Percentiles rank a stretch among this genome's conserved stretches.
Evolutionary conservation across 768 basidiomycete genomes (phyloP).

Genomic region (Calocera viscosa): DNA sequence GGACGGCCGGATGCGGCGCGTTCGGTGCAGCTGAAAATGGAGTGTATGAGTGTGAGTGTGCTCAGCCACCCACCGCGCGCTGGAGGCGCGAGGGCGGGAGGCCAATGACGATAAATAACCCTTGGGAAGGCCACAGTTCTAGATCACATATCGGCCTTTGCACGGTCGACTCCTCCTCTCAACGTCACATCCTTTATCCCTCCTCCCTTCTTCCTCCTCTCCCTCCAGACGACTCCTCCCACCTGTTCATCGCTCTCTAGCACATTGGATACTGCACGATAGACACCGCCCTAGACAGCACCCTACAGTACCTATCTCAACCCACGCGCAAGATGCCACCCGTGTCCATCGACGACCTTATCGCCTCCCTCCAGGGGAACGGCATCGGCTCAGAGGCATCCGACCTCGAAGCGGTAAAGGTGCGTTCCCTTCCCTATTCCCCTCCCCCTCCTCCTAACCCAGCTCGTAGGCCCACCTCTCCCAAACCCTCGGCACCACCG

Average conservation of each 20-base stretch:
- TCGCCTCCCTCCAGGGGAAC: constrained; percentile 2
- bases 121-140: too few species aligned
- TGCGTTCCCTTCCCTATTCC: neutral
- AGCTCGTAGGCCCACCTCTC: neutral
- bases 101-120: neutral
- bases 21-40: neutral
- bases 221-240: neutral
- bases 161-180: too few species aligned
- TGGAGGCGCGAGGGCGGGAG: neutral
- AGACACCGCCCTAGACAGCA: neutral
- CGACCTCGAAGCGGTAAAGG: neutral
- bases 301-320: neutral
- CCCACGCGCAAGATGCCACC: neutral
- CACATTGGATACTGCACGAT: neutral
- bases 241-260: neutral
- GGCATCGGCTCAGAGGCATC: neutral
- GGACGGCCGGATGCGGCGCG: neutral
- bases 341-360: constrained; percentile 5
- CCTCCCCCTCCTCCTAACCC: neutral
- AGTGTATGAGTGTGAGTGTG: too few species aligned
- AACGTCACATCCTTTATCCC: too few species aligned
- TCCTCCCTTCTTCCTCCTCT: neutral
- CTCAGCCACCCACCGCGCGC: neutral
- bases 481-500: neutral
- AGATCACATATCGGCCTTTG: too few species aligned